These are phyloP conservation scores for Pulicaria dysenterica DNA, from an alignment of 129 eudicot genomes.

Conservation along the genomic window DNA sequence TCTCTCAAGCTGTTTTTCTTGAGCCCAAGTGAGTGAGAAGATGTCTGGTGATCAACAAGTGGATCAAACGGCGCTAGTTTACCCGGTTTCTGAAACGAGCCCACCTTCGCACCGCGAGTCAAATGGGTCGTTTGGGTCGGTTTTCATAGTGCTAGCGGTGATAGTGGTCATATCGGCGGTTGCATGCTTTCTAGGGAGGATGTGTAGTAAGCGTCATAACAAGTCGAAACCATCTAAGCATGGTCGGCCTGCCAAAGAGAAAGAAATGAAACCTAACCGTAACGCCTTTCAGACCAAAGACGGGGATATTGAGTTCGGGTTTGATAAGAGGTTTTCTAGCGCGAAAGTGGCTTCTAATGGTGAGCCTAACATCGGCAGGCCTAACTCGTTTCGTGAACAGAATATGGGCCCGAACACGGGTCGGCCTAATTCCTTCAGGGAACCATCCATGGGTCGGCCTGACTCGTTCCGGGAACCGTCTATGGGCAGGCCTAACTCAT, in stretches of 20 bases:
- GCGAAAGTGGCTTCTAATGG: constrained; percentile 45
- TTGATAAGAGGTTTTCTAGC: constrained; percentile 42
- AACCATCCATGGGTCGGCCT: constrained; percentile 26
- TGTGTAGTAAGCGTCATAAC: constrained; percentile 35
- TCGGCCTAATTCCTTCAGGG: constrained; percentile 23
- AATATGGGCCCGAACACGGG: constrained; percentile 17
- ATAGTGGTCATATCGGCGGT: constrained; percentile 39
- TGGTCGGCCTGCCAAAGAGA: constrained; percentile 30
- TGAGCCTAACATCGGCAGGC: constrained; percentile 33
- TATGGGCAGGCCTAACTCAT: constrained; percentile 43
- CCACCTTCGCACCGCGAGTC: constrained; percentile 30
- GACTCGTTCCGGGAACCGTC: constrained; percentile 28
- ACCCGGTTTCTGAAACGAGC: constrained; percentile 35
- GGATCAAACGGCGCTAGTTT: constrained; percentile 36
- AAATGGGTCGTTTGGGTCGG: constrained; percentile 41
- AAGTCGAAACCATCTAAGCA: constrained; percentile 38
- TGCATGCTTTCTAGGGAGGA: constrained; percentile 44
- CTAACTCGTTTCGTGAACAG: constrained; percentile 16
- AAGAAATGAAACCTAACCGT: constrained; percentile 36
- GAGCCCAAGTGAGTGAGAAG: neutral
- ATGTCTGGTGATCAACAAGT: constrained; percentile 32
- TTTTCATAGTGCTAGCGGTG: constrained; percentile 43
- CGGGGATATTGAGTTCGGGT: constrained; percentile 46
- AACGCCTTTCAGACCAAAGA: constrained; percentile 45
- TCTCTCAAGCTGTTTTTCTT: neutral